Conservation (phyloP, 805 yeast species). For the Kazachstania taianensis region DNA sequence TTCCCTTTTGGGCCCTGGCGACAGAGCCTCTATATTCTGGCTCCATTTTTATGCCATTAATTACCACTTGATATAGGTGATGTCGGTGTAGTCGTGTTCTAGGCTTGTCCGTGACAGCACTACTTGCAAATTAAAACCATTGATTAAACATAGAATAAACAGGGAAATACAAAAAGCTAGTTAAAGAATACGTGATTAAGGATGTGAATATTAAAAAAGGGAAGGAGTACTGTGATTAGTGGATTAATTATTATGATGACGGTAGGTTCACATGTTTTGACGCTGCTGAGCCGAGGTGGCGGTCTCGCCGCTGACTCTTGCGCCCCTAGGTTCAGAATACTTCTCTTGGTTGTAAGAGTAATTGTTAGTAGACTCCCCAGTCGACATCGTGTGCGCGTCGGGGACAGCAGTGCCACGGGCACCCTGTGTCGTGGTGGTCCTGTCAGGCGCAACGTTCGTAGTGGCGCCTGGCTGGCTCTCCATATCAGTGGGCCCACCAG, state of each 20-base stretch:
- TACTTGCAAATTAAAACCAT: no score
- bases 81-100: no score
- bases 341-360: constrained; percentile 8
- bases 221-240: not conserved
- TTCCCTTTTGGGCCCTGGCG: no score
- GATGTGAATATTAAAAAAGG: not conserved
- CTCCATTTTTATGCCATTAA: no score
- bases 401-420: not conserved
- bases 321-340: constrained; percentile 2
- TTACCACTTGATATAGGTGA: no score
- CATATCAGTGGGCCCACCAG: not conserved
- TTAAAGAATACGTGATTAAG: not conserved
- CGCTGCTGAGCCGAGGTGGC: constrained; percentile 1
- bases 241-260: not conserved
- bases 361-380: constrained; percentile 5
- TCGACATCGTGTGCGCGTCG: constrained; percentile 5
- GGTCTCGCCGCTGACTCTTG: constrained; percentile 6
- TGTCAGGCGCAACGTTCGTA: not conserved
- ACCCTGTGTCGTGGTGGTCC: not conserved
- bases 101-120: no score
- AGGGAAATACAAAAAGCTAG: not conserved
- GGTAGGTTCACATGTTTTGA: not conserved
- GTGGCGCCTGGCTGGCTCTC: constrained; percentile 1
- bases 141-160: no score
- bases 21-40: no score